Percentiles rank a stretch among this genome's conserved stretches.
Conservation (phyloP, 2,329 filamentous ascomycete species). For the Ophiostoma australiae region DNA sequence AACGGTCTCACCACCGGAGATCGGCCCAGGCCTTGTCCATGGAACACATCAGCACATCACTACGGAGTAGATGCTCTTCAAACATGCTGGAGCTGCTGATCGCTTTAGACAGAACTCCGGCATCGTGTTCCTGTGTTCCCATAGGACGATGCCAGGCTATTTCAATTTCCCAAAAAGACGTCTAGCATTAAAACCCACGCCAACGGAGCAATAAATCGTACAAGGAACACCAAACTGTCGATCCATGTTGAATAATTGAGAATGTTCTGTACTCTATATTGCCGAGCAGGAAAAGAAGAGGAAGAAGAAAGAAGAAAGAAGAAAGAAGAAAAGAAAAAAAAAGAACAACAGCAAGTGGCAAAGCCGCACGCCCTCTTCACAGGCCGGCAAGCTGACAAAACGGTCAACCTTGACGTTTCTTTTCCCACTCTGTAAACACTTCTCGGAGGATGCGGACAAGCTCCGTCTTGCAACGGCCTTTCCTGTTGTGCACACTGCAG, state of each 20-base stretch:
- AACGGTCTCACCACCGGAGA: slow-evolving; percentile 9
- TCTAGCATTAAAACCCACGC: neutral
- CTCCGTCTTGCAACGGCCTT: neutral
- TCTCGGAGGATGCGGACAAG: neutral
- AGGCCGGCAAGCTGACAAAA: neutral
- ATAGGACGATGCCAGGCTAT: neutral
- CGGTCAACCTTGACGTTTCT: neutral
- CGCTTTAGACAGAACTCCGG: neutral
- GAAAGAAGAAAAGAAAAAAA: neutral
- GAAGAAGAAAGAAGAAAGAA: neutral
- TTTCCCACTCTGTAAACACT: too few relatives aligned
- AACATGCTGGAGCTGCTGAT: neutral
- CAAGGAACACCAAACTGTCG: neutral
- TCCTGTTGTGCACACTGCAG: neutral
- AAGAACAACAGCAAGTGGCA: neutral
- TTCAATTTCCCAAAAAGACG: neutral
- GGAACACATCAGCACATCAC: neutral
- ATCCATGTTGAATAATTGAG: neutral
- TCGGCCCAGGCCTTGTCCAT: neutral
- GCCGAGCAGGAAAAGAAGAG: neutral
- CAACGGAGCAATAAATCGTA: neutral
- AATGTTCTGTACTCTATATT: neutral
- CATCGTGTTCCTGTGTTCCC: neutral
- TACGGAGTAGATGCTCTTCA: neutral
- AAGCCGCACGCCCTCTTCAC: neutral